Conservation (phyloP, 441 rosid species). For the Pelargonium australe region DNA sequence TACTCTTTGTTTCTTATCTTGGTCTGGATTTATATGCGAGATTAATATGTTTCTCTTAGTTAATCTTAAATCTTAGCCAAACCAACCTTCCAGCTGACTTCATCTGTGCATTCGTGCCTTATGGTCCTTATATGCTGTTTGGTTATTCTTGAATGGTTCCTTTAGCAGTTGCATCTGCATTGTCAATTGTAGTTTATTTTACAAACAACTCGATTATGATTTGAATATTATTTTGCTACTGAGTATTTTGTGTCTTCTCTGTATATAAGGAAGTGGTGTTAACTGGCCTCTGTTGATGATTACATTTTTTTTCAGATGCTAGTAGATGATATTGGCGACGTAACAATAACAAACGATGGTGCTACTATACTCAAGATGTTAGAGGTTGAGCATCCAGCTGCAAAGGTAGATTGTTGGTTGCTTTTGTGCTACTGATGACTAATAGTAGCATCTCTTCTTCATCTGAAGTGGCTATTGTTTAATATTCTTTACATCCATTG, state of each 20-base stretch:
- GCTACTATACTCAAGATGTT: conserved; percentile 90
- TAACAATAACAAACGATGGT: conserved; percentile 89
- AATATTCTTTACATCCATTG: neutral
- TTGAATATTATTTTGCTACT: neutral
- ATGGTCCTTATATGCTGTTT: neutral
- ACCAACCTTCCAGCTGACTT: neutral
- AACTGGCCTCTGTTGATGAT: neutral
- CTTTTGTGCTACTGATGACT: neutral
- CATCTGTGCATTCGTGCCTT: neutral
- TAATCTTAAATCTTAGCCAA: neutral
- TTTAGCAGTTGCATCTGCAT: neutral
- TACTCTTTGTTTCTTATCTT: neutral
- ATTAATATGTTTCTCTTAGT: neutral
- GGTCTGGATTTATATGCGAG: neutral
- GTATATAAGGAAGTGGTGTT: neutral
- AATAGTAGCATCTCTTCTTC: neutral
- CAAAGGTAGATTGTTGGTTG: conserved; percentile 49
- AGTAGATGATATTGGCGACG: conserved; percentile 95
- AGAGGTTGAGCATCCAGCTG: conserved; percentile 97
- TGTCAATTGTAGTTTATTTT: neutral
- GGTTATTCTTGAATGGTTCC: neutral
- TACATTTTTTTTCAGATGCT: conserved; percentile 51
- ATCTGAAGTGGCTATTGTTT: neutral
- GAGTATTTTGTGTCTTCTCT: neutral
- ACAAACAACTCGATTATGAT: too few relatives aligned